Evolutionary conservation across 2,329 filamentous ascomycete genomes (phyloP).

Genomic region (Anisogramma anomala): DNA sequence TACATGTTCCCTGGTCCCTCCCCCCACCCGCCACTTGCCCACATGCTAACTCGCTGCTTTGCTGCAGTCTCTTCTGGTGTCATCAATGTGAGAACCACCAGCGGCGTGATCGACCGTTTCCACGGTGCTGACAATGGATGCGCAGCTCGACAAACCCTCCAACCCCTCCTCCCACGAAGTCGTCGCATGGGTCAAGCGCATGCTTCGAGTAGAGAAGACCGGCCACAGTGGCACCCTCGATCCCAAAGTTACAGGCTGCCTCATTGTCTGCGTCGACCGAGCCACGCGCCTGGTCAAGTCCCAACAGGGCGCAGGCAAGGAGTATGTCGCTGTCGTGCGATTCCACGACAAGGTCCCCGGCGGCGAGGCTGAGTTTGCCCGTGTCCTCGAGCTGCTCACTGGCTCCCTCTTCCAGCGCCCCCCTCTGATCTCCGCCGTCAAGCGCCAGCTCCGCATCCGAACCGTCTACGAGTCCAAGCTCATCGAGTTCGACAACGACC

Average conservation of each 20-base stretch:
- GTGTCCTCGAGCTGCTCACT: constrained; percentile 89
- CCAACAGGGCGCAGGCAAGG: constrained; percentile 97
- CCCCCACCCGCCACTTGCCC: too few relatives aligned
- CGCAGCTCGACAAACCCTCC: constrained; percentile 66
- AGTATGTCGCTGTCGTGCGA: constrained; percentile 92
- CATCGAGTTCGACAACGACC: constrained; percentile 95
- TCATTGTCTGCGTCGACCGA: constrained; percentile 92
- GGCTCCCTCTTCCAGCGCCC: constrained; percentile 96
- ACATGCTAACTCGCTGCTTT: constrained; percentile 1
- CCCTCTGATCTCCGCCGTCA: constrained; percentile 94
- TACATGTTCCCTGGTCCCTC: too few relatives aligned
- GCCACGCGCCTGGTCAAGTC: constrained; percentile 97
- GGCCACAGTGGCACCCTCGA: constrained; percentile 97
- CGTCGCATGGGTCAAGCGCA: constrained; percentile 98
- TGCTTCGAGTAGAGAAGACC: constrained; percentile 88
- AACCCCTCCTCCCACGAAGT: constrained; percentile 98
- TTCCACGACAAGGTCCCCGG: constrained; percentile 92
- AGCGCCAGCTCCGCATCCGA: constrained; percentile 95
- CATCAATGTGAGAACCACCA: constrained; percentile 61
- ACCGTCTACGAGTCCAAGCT: constrained; percentile 97
- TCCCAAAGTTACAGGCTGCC: constrained; percentile 91
- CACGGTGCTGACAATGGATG: neutral
- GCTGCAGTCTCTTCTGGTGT: constrained; percentile 72
- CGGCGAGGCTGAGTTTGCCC: constrained; percentile 82
- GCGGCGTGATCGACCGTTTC: neutral